A percentile compares a stretch with the other conserved stretches of the same genome.
Conservation (phyloP, 2,329 filamentous ascomycete species). For the Neoascochyta sp. region DNA sequence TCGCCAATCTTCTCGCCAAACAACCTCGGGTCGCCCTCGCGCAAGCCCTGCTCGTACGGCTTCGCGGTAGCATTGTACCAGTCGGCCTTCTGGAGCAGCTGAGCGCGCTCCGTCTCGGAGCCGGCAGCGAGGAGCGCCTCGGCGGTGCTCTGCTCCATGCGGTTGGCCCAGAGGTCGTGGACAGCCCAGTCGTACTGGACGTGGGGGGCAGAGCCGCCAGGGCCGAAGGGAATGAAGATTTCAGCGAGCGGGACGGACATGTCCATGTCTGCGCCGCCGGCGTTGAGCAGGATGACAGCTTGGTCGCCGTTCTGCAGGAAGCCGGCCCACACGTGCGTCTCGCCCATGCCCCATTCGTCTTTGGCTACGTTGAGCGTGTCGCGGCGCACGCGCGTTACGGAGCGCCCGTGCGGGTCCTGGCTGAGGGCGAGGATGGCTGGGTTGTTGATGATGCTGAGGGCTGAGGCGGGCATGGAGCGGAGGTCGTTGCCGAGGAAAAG, state of each 20-base stretch:
- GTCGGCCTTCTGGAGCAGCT: conserved; percentile 13
- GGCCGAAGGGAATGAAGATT: conserved; percentile 22
- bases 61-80: conserved; percentile 24
- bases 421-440: conserved; percentile 26
- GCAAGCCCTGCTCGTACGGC: conserved; percentile 18
- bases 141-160: conserved; percentile 16
- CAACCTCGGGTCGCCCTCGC: conserved; percentile 14
- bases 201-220: conserved; percentile 22
- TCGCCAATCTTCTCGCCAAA: conserved; percentile 24
- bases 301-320: conserved; percentile 20
- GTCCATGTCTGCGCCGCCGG: conserved; percentile 15
- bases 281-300: conserved; percentile 20
- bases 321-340: conserved; percentile 24
- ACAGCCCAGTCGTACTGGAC: conserved; percentile 22
- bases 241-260: conserved; percentile 21
- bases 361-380: conserved; percentile 17
- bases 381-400: conserved; percentile 18
- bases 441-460: conserved; percentile 42
- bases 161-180: conserved; percentile 23
- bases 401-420: conserved; percentile 22
- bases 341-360: conserved; percentile 22
- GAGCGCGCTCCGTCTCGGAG: conserved; percentile 7
- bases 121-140: conserved; percentile 12
- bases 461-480: conserved; percentile 38
- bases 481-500: conserved; percentile 44